These are phyloP conservation scores for Fusarium austroafricanum DNA, from an alignment of 2,329 filamentous ascomycete species.

Conservation along the genomic window DNA sequence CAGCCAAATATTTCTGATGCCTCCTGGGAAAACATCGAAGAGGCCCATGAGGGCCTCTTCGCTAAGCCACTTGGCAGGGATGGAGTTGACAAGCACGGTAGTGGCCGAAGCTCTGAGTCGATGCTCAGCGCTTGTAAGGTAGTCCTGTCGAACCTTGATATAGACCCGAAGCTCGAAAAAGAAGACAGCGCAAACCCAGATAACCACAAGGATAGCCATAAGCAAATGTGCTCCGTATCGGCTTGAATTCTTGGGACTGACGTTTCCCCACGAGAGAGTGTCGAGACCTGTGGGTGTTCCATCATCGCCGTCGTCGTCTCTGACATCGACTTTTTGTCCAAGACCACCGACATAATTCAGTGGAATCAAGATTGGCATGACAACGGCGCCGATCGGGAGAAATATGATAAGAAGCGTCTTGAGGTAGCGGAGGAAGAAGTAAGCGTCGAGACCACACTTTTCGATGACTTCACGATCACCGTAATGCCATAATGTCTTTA, in stretches of 20 bases:
- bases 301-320: constrained; percentile 49
- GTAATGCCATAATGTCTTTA: constrained; percentile 73
- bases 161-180: constrained; percentile 89
- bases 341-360: constrained; percentile 81
- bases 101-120: constrained; percentile 93
- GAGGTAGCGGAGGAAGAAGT: constrained; percentile 94
- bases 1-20: constrained; percentile 95
- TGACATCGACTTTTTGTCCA: constrained; percentile 64
- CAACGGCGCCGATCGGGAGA: constrained; percentile 79
- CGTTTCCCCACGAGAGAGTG: constrained; percentile 87
- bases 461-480: constrained; percentile 86
- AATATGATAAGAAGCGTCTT: constrained; percentile 88
- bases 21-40: constrained; percentile 96
- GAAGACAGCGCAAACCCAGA: constrained; percentile 89
- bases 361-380: constrained; percentile 87
- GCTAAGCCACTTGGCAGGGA: constrained; percentile 90
- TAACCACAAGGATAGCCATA: constrained; percentile 79
- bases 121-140: constrained; percentile 93
- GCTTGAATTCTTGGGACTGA: constrained; percentile 71
- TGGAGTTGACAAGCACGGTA: constrained; percentile 91
- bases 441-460: constrained; percentile 95
- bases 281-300: constrained; percentile 72
- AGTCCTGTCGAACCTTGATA: constrained; percentile 92
- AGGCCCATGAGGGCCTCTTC: constrained; percentile 83
- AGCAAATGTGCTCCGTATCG: constrained; percentile 88